These are phyloP conservation scores for Gracilaria domingensis DNA, from an alignment of 23 red algal genomes.

Conservation along the genomic window DNA sequence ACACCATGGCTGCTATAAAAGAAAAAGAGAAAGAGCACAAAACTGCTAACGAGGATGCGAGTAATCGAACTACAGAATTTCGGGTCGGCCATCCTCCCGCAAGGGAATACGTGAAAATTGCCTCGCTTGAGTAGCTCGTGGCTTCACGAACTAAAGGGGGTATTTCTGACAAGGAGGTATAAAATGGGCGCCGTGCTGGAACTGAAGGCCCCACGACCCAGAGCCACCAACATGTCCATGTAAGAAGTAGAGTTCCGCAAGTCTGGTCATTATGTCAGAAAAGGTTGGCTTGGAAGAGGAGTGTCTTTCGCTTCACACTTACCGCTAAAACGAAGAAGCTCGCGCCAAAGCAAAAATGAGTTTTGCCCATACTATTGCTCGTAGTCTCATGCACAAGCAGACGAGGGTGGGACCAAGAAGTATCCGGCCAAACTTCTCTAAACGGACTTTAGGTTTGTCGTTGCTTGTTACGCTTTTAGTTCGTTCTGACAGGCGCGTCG, in stretches of 20 bases:
- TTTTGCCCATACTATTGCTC: conserved; percentile 19
- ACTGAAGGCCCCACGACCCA: conserved; percentile 67
- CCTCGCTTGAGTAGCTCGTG: background rate
- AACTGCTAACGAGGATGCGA: conserved; percentile 59
- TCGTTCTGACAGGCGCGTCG: no score
- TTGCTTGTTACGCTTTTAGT: no score
- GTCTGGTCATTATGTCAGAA: conserved; percentile 26
- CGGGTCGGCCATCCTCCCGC: conserved; percentile 72
- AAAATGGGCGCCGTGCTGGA: conserved; percentile 77
- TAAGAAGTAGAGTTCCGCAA: conserved; percentile 59
- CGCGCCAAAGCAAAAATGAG: conserved; percentile 69
- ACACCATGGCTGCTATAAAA: conserved; percentile 37
- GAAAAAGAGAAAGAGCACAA: conserved; percentile 71
- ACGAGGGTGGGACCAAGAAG: background rate
- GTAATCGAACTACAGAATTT: conserved; percentile 61
- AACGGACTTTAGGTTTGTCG: no score
- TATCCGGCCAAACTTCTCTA: background rate
- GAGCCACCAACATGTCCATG: conserved; percentile 82
- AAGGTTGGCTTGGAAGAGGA: background rate
- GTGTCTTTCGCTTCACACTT: background rate
- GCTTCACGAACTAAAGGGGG: conserved; percentile 49
- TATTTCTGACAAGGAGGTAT: conserved; percentile 12
- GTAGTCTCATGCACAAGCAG: background rate
- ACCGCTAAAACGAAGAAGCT: conserved; percentile 65
- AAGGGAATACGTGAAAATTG: conserved; percentile 70